Base-by-base conservation (phyloP, 129 eudicot species). In the Tagetes patula region DNA sequence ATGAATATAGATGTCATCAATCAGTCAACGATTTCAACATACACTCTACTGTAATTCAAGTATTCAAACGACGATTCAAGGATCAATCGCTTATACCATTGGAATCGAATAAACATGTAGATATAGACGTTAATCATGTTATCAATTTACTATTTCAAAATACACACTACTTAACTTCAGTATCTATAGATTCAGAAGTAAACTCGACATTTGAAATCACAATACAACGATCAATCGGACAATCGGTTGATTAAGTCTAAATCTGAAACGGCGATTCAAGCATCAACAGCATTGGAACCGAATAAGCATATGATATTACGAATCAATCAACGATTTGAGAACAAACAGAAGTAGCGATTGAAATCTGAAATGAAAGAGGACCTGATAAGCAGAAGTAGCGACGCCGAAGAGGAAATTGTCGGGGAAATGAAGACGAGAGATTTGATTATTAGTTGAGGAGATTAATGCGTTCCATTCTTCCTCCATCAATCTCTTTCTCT, bases 381-480 rank as follows among this genome's bases (percentile, higher is more conserved):
- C 96, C 96, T 88, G 96, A 79, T 79, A 88, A 74, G 96, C 91
- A 53, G 96, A 82, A 71, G 96, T 88, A 52, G 96, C 96, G 75
- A 74, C 87, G 14, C 96, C 96, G 46, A 88, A 88, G 78, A 82
- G 81, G 80, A 88, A 88, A 38, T 79, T 59, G 8, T 88, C 73
- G 40, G 96, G 91, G 56, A 88, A 88, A 50, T 85, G 65, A 14
- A 68, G 47, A 30, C 82, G 82, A 36, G 80, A 77, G 40, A 85
- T 53, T 13, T 74, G 73, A 30, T 63, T 76, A 13, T 45, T 3
- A 49, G 47, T 41, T 62, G 86, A 45, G 45, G 86, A 45, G 45
- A 60, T 39, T 75, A 75, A 32, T 20, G 75, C 58, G 33, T 65
- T 85, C 87, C 87, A 85, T 79, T 85, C 85, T 8, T 83, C 82